Evolutionary conservation across 495 filamentous ascomycete genomes (phyloP).

Genomic region (Lophiostoma macrostomum): DNA sequence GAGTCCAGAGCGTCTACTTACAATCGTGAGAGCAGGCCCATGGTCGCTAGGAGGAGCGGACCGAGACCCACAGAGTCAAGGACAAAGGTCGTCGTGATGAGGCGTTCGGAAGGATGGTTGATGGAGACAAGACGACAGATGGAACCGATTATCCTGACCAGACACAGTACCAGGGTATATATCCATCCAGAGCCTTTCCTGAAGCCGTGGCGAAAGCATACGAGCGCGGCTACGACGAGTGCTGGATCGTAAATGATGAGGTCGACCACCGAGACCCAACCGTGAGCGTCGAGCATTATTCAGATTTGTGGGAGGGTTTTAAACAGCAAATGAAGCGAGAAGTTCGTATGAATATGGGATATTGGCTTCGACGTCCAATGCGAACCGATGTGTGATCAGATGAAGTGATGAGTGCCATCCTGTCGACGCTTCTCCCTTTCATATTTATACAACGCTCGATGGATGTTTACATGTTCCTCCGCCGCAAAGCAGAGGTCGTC

Average conservation of each 20-base stretch:
- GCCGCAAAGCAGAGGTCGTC: no score
- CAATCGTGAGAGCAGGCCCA: constrained; percentile 32
- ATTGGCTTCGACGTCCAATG: no score
- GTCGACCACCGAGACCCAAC: constrained; percentile 10
- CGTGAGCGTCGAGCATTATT: neutral
- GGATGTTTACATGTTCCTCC: no score
- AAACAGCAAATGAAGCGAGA: neutral
- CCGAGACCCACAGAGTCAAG: constrained; percentile 34
- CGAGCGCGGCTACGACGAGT: constrained; percentile 2
- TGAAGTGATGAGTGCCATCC: no score
- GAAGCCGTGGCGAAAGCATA: constrained; percentile 35
- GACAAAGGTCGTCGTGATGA: constrained; percentile 30
- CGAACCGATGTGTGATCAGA: no score
- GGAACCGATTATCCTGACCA: constrained; percentile 29
- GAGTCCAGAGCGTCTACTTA: constrained; percentile 6
- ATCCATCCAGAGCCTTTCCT: constrained; percentile 31
- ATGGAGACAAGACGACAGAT: constrained; percentile 19
- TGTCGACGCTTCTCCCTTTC: no score
- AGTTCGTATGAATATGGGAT: no score
- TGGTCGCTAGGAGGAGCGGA: constrained; percentile 31
- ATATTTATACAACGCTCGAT: no score
- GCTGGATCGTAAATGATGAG: constrained; percentile 21
- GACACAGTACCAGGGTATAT: constrained; percentile 31
- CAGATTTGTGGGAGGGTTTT: neutral
- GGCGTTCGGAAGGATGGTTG: constrained; percentile 8